Evolutionary conservation across 139 green algal species (phyloP), one percentile per base, ranked within the genome.

Genomic region (Monoraphidium neglectum): DNA sequence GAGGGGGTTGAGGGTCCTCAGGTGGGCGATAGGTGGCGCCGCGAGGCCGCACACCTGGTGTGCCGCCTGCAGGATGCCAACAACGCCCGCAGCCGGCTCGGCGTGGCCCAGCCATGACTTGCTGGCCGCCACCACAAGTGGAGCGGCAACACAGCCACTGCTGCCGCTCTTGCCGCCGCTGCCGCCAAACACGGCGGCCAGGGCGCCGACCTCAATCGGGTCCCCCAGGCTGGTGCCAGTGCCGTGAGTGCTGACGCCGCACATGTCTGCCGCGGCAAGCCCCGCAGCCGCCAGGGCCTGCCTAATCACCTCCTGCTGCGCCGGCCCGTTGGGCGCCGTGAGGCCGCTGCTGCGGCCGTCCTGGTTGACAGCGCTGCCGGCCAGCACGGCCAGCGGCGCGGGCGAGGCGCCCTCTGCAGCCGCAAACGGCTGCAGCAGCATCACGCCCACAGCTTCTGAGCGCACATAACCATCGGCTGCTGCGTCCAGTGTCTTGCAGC

Each of bases 401-500:
- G 21, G 21, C 26, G 46, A 21, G 24, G 3, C 64, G 32, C 35
- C 38, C 21, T 23, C 23, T 4, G 33, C 37, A 26, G 32, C 36
- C 13, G 28, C 32, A 3, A 74, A 1, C 2, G 73, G 46, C 24
- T 70, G 64, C 3, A 81, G 76, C 66, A 81, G 38, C 38, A 81
- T 38, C 4, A 81, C 32, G 1, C 76, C 76, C 18, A 40, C 76
- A 26, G 66, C 76, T n/a, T 81, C 76, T 65, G 56, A 66, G 8
- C 81, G 63, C 23, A 92, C 93, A 56, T 95, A 97, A 30, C 93
- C 93, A 61, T 97, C 92, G 6, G 93, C 93, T 3, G 82, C 74
- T 0, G 86, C 91, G 66, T 97, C 93, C 40, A 97, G 78, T 0
- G 93, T 95, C 82, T 96, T 97, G 83, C 91, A 97, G 35, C 92